Evolutionary conservation across 768 basidiomycete species (phyloP), one percentile per base, ranked within the genome.

Genomic region (Lactarius vividus): DNA sequence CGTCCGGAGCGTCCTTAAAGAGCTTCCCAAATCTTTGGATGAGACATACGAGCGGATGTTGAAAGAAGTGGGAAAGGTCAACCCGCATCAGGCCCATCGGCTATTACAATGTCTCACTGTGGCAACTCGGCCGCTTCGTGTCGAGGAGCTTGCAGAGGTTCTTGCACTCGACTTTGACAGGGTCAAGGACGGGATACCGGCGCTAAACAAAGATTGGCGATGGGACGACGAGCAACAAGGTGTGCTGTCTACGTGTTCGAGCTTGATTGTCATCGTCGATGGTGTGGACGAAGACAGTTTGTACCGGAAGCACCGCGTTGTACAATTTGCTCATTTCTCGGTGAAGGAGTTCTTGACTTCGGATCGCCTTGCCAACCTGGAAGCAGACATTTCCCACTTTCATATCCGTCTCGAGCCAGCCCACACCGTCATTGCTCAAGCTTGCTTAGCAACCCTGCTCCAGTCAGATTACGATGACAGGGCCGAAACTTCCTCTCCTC

Each of bases 291-390:
- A 46, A 5, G 44, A 11, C n/a, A 26, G 4, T 23, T 37, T 10
- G 35, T 37, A 11, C 35, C 20, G 9, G 4, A 5, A 0, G 2
- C 4, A 11, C 46, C 23, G 46, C 11, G 23, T 49, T 23, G 46
- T 44, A 31, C 59, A 42, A 60, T 60, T 42, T 23, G 40, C 39
- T 23, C 46, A 49, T 20, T 49, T 60, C 39, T 37, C 59, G 20
- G 40, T 57, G n/a, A 31, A 57, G 33, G 56, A 57, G 0, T 57
- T 57, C 56, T 57, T 57, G n/a, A 57, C 56, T 37, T 57, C 56
- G n/a, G 33, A 57, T 35, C 56, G 56, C 11, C 56, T 57, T 39
- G 23, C n/a, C 29, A 15, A 10, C 56, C n/a, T 39, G 11, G 35
- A 37, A 26, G 11, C 56, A 37, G 33, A 33, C 2, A 33, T 39